Evolutionary conservation across 257 asterid genomes (phyloP), one percentile per base, ranked within the genome.

Genomic region (Leptodermis oblonga): DNA sequence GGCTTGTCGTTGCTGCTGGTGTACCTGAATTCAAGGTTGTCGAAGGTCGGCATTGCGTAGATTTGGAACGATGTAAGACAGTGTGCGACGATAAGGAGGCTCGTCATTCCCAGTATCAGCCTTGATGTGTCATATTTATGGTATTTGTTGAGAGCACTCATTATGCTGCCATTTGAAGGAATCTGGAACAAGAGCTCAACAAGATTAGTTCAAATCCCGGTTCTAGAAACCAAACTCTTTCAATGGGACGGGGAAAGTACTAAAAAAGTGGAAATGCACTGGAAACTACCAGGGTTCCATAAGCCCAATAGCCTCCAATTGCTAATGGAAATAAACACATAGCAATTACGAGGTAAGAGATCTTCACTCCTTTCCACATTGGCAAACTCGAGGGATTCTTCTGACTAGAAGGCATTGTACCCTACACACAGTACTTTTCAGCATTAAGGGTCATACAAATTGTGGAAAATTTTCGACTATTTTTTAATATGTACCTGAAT

Each of bases 1-100:
- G 96, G 95, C 59, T 69, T 79, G 45, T 86, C 82, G 62, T 74
- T 81, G 75, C 74, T 90, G 85, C 90, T 92, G 25, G 92, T 87
- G 83, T 85, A 92, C 73, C 85, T 84, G 80, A 81, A 85, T 83
- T 92, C 98, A 78, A 90, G 74, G 69, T 92, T 90, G 83, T 92
- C 98, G 31, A 92, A 90, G 71, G 82, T 92, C 8, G 98, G 97
- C 97, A 92, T 92, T 33, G 98, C 96, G 48, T 92, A 92, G 68
- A 90, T 86, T 80, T 90, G 98, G 85, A 92, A 92, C 5, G 98
- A 86, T 18, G 96, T 86, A 23, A 92, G 85, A 79, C 95, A 60
- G 80, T 89, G 86, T 79, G 85, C 80, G 76, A 85, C 94, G 17
- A 92, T 81, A 13, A 89, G 76, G 62, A 92, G 81, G 72, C 94